Evolutionary conservation across 2,329 filamentous ascomycete genomes (phyloP), one percentile per base, ranked within the genome.

Genomic region (Colletotrichum sojae): DNA sequence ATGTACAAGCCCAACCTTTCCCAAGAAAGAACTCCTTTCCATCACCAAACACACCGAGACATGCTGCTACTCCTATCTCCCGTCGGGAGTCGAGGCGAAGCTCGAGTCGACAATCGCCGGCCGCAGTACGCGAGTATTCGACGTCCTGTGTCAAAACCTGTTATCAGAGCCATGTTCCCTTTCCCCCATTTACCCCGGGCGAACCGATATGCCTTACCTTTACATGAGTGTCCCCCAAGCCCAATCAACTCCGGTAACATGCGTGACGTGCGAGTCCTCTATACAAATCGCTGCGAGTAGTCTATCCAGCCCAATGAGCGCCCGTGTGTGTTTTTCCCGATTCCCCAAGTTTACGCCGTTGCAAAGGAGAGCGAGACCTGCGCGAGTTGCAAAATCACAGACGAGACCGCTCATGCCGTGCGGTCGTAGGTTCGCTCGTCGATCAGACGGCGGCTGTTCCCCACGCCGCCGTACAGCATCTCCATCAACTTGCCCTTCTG

Each of bases 401-500:
- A 49, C 46, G 8, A 20, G 13, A 22, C 46, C 18, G 22, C 60
- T 48, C 20, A 70, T 8, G 46, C 46, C 18, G 64, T 70, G 18
- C 67, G 63, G 40, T 46, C 67, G 40, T 70, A 68, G 4, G 64
- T 59, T 51, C 67, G 27, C 53, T 76, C 74, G 15, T 80, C 79
- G 68, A 82, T 81, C 67, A 76, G 73, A 52, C 77, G 74, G 64
- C 72, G 75, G 62, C 73, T 74, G 59, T 77, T 75, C 57, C 69
- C 51, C 12, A 78, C 76, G 31, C 74, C 84, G 2, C 90, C 92
- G 78, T 93, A 95, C 2, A 97, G 81, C 80, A 92, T 89, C 82
- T 95, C 91, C 87, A 96, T 90, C 74, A 96, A 84, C 80, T 93
- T 94, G 67, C 89, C 88, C 84, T 95, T 96, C 82, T 98, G 95